A percentile compares a stretch with the other conserved stretches of the same genome.
These are phyloP conservation scores for Albatrellus ellisii DNA, from an alignment of 768 basidiomycete genomes.

Conservation along the genomic window DNA sequence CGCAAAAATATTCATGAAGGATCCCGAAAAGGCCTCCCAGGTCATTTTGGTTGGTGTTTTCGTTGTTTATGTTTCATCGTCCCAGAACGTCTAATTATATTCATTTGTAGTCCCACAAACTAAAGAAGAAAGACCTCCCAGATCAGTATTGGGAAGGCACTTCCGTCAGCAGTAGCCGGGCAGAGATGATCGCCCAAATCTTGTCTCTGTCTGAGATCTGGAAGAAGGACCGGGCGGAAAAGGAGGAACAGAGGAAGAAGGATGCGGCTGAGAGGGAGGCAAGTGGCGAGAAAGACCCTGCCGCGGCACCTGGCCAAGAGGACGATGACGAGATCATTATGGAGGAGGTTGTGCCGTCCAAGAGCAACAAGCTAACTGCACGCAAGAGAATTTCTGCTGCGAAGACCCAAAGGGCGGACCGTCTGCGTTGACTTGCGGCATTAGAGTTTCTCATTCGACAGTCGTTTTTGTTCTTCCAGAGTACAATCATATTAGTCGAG, in stretches of 20 bases:
- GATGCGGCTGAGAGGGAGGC: conserved; percentile 3
- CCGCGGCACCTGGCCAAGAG: conserved; percentile 5
- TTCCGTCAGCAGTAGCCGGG: conserved; percentile 4
- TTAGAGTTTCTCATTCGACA: too few relatives aligned
- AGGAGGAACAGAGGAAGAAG: conserved; percentile 6
- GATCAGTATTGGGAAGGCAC: conserved; percentile 11
- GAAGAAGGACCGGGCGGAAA: conserved; percentile 9
- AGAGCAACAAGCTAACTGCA: background rate
- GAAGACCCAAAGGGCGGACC: too few relatives aligned
- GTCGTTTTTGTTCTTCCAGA: too few relatives aligned
- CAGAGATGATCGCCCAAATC: conserved; percentile 8
- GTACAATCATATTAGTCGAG: too few relatives aligned
- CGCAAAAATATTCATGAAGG: conserved; percentile 57
- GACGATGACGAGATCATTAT: conserved; percentile 12
- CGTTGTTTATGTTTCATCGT: conserved; percentile 18
- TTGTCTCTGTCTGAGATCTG: conserved; percentile 8
- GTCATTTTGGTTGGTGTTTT: conserved; percentile 24
- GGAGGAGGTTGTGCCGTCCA: conserved; percentile 1
- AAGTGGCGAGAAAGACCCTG: conserved; percentile 4
- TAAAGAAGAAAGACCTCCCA: conserved; percentile 4
- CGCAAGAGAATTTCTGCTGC: too few relatives aligned
- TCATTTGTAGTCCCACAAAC: background rate
- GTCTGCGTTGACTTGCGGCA: too few relatives aligned
- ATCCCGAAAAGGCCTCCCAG: conserved; percentile 38
- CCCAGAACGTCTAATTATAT: background rate